Conservation (phyloP, 176 grass and related monocot species). For the sorghum (Sorghum bicolor) region Sorghum_bicolor_NCBIv3 NC_012876.2:59396501-59397000, state of each 20-base stretch:
- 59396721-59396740: neutral
- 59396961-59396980: neutral
- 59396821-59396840: slow-evolving; percentile 33
- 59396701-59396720: neutral
- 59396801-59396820: slow-evolving; percentile 10
- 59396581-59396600: no score
- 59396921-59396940: slow-evolving; percentile 31
- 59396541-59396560: no score
- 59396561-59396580: no score
- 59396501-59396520: neutral
- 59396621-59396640: no score
- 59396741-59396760: neutral
- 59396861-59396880: neutral
- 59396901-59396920: slow-evolving; percentile 6
- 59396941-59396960: neutral
- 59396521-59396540: neutral
- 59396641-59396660: no score
- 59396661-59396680: no score
- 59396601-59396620: no score
- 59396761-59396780: slow-evolving; percentile 27
- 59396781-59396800: slow-evolving; percentile 20
- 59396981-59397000: slow-evolving; percentile 41
- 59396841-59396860: neutral
- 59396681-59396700: neutral
- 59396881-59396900: slow-evolving; percentile 39